Evolutionary conservation across 371 early-diverging fungal genomes (phyloP), one percentile per base, ranked within the genome.

Genomic region (Syncephalastrum contaminatum): DNA sequence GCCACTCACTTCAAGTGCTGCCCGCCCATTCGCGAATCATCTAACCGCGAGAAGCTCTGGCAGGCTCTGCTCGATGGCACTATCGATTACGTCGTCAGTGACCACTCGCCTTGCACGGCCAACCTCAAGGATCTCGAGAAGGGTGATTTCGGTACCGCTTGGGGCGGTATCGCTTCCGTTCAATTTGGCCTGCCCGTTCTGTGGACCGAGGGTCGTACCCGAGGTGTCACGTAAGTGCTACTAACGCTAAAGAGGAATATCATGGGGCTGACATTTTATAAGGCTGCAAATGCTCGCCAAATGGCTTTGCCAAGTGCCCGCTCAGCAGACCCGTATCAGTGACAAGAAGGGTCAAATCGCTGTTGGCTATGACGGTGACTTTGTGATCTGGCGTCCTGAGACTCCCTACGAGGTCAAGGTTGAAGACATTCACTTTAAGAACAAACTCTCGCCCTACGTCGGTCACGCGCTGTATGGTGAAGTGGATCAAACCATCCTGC

Each of bases 91-190:
- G 86, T 91, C 4, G 92, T 91, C 41, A 88, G 88, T 40, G 92
- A 91, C 59, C 92, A 91, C 62, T 91, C 92, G 18, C 92, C 92
- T 39, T 90, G 90, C 64, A 88, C 88, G 3, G 86, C 88, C 4
- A 84, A 88, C 19, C 73, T 91, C 50, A 91, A 91, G 77, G 74
- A 77, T 49, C 72, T 80, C 44, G 76, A 73, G 14, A 73, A 80
- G 42, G 90, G 90, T 54, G 86, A 91, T 69, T 91, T 91, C 70
- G 75, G 86, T 41, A 75, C 77, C 48, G 90, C 92, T 21, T 91
- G 92, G 92, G 92, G 92, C 58, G 92, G 92, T 54, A 88, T 91
- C 64, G 87, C 90, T 15, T 82, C 87, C 36, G 86, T 91, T n/a
- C 90, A 89, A 66, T 87, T 90, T 65, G 91, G 91, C 15, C 74